A percentile compares a stretch with the other conserved stretches of the same genome.
These are phyloP conservation scores for Nigrospora sphaerica DNA, from an alignment of 2,329 filamentous ascomycete species.

Conservation along the genomic window DNA sequence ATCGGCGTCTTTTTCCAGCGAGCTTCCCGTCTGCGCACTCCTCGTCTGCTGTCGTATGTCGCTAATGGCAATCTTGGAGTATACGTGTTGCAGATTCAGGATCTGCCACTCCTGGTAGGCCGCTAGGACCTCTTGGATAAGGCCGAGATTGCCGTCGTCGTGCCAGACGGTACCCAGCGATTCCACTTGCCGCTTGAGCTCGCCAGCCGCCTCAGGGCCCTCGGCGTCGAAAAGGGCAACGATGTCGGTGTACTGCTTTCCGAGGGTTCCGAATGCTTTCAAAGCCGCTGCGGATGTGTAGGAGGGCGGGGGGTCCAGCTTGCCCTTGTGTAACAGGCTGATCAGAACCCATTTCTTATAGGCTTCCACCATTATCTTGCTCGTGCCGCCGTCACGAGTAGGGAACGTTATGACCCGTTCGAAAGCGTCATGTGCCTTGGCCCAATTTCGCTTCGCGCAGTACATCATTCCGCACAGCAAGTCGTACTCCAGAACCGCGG, in stretches of 20 bases:
- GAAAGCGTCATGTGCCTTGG: conserved; percentile 53
- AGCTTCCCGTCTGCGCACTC: conserved; percentile 44
- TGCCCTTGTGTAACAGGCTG: conserved; percentile 64
- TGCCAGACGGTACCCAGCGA: conserved; percentile 52
- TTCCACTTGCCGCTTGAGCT: conserved; percentile 58
- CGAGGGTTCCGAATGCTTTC: conserved; percentile 44
- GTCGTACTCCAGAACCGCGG: conserved; percentile 60
- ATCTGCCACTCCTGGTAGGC: conserved; percentile 74
- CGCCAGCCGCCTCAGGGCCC: conserved; percentile 30
- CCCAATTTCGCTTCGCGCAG: conserved; percentile 55
- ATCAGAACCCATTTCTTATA: conserved; percentile 89
- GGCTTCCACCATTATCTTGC: conserved; percentile 76
- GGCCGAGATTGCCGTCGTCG: conserved; percentile 64
- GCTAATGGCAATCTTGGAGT: conserved; percentile 50
- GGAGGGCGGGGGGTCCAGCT: conserved; percentile 44
- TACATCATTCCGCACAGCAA: conserved; percentile 58
- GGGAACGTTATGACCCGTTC: conserved; percentile 63
- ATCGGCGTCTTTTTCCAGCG: conserved; percentile 33
- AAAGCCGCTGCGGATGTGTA: conserved; percentile 38
- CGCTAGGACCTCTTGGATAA: conserved; percentile 62
- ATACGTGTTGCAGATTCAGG: conserved; percentile 64
- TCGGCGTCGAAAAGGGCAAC: conserved; percentile 58
- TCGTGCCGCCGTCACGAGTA: conserved; percentile 52
- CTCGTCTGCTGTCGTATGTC: conserved; percentile 44
- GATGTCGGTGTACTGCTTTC: conserved; percentile 65